These are phyloP conservation scores for Annulohypoxylon nitens DNA, from an alignment of 495 filamentous ascomycete genomes.

Conservation along the genomic window DNA sequence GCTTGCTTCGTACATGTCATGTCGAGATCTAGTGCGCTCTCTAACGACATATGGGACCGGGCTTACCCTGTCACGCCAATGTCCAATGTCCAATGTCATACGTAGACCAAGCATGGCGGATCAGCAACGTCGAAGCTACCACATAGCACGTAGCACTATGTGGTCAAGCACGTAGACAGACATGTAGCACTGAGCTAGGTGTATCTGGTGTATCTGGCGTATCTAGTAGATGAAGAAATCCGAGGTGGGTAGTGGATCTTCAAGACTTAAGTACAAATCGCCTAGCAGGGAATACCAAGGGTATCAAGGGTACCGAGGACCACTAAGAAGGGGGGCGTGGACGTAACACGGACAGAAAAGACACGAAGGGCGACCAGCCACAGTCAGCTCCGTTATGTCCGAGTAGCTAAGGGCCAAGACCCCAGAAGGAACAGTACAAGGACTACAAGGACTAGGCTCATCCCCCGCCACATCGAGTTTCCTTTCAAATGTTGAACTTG, in stretches of 20 bases:
- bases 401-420: slow-evolving; percentile 7
- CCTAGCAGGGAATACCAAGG: background rate
- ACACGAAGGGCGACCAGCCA: slow-evolving; percentile 40
- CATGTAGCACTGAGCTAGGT: background rate
- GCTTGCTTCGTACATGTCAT: slow-evolving; percentile 18
- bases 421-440: background rate
- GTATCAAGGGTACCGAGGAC: background rate
- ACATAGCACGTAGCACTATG: background rate
- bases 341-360: slow-evolving; percentile 37
- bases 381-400: slow-evolving; percentile 48
- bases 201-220: background rate
- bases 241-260: slow-evolving; percentile 4
- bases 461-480: slow-evolving; percentile 40
- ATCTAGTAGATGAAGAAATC: slow-evolving; percentile 16
- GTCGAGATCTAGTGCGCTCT: slow-evolving; percentile 18
- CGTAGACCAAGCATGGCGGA: background rate
- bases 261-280: background rate
- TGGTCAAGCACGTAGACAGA: background rate
- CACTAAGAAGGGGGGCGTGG: slow-evolving; percentile 28
- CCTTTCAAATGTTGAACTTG: slow-evolving; percentile 24
- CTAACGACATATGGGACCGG: slow-evolving; percentile 14
- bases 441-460: slow-evolving; percentile 16
- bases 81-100: slow-evolving; percentile 6
- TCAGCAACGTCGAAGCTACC: no score
- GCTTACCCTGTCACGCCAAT: slow-evolving; percentile 24